Conservation (phyloP, 2,329 filamentous ascomycete species). For the Microcyclosporella mali region DNA sequence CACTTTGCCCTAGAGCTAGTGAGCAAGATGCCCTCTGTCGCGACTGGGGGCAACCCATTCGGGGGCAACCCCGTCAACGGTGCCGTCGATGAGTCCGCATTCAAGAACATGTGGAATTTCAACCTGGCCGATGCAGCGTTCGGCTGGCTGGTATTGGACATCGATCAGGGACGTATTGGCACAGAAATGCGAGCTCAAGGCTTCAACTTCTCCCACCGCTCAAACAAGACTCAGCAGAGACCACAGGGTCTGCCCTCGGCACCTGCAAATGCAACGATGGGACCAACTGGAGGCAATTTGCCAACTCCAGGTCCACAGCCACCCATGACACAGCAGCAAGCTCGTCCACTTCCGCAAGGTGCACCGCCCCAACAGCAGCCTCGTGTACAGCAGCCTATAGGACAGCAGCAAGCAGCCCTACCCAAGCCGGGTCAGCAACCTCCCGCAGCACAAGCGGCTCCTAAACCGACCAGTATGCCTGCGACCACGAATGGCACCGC, state of each 20-base stretch:
- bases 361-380: slow-evolving; percentile 25
- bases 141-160: slow-evolving; percentile 88
- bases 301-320: slow-evolving; percentile 37
- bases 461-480: slow-evolving; percentile 20
- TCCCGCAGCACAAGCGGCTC: slow-evolving; percentile 28
- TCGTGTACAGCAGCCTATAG: slow-evolving; percentile 20
- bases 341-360: slow-evolving; percentile 24
- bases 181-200: slow-evolving; percentile 98
- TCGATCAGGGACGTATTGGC: slow-evolving; percentile 90
- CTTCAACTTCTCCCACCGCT: slow-evolving; percentile 97
- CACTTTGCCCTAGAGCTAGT: slow-evolving; percentile 88
- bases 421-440: slow-evolving; percentile 29
- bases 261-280: slow-evolving; percentile 33
- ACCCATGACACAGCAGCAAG: slow-evolving; percentile 32
- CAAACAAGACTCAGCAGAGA: slow-evolving; percentile 57
- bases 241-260: slow-evolving; percentile 35
- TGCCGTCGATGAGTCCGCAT: slow-evolving; percentile 94
- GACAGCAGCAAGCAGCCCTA: slow-evolving; percentile 25
- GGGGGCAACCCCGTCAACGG: slow-evolving; percentile 78
- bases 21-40: slow-evolving; percentile 95
- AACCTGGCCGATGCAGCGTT: slow-evolving; percentile 96
- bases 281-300: slow-evolving; percentile 33
- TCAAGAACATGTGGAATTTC: slow-evolving; percentile 99
- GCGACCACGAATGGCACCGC: slow-evolving; percentile 26
- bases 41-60: slow-evolving; percentile 94